Base-by-base conservation (phyloP, 1,284 basidiomycete genomes). In the Macrocystidia cucumis region DNA sequence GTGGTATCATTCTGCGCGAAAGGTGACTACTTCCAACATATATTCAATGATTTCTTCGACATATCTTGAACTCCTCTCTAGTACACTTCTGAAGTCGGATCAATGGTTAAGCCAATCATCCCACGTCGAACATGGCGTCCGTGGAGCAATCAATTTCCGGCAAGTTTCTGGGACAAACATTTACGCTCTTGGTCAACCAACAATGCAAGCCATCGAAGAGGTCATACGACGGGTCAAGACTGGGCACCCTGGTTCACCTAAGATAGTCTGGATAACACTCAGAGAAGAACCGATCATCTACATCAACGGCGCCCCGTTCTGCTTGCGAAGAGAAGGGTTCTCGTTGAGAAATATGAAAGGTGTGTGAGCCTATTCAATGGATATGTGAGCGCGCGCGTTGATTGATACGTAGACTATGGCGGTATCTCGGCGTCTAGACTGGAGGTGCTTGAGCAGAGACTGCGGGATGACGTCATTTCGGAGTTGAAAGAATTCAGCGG, bases 241-340 rank as follows among this genome's bases (percentile, higher is more conserved):
- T 9, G 66, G 73, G 0, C 73, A 86, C 47, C 78, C 85, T 0
- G 56, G 60, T 8, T 68, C 78, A 0, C 67, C 68, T 7, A 72
- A 72, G 26, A 74, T 95, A 17, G 72, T 91, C 7, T 98, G 95
- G 96, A 79, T 98, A 39, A 93, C 92, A 16, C 63, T 98, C 21
- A 70, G 93, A 12, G 91, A 92, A 49, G 95, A 98, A 56, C 95
- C 95, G 0, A 74, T 98, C 34, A 88, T 97, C 1, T 93, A 95
- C 52, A 79, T 98, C 51, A 96, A 97, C 48, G 91, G 88, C 23
- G 75, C 79, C 7, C 85, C 84, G 1, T 87, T 84, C 49, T 88
- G 85, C 46, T 57, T 87, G 53, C 67, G 89, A 40, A 62, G 88
- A 42, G 88, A 91, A 52, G 72, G 78, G 2, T 89, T 81, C 46